Percentiles rank a stretch among this genome's conserved stretches.
phyloP scores from a whole-genome alignment of 805 yeast genomes.

The Trichomonascus vanleenenianus region DNA sequence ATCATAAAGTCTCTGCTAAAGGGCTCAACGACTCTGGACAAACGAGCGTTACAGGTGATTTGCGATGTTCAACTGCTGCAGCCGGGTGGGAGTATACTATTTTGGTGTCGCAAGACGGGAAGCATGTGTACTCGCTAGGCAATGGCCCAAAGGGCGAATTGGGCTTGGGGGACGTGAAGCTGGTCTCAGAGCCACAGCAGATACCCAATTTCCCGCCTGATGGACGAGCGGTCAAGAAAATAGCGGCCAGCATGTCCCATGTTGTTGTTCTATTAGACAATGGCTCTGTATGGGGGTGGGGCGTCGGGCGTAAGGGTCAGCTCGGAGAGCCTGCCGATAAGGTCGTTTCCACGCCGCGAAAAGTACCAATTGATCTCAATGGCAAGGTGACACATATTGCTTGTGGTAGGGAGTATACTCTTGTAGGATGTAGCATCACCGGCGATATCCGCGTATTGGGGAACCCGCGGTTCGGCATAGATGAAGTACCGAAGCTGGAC shows the following conservation, averaged over 20 bases:
- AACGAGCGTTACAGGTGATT: conserved; percentile 30
- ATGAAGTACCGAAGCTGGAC: not conserved
- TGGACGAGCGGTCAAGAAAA: conserved; percentile 10
- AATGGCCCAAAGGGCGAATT: conserved; percentile 67
- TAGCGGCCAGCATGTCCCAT: conserved; percentile 29
- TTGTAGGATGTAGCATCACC: conserved; percentile 22
- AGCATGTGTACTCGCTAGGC: conserved; percentile 47
- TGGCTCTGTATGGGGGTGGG: conserved; percentile 56
- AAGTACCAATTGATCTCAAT: conserved; percentile 1
- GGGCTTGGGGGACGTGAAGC: conserved; percentile 39
- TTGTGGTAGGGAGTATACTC: conserved; percentile 56
- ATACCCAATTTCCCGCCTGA: conserved; percentile 16
- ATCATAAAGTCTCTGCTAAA: conserved; percentile 46
- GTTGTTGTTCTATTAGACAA: conserved; percentile 25
- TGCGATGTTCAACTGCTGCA: conserved; percentile 39
- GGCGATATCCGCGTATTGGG: conserved; percentile 29
- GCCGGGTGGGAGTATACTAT: conserved; percentile 81
- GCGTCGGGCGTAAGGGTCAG: conserved; percentile 58
- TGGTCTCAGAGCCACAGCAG: conserved; percentile 3
- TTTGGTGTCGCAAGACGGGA: conserved; percentile 34
- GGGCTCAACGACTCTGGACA: conserved; percentile 59
- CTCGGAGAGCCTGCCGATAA: conserved; percentile 23
- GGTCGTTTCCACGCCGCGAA: conserved; percentile 3
- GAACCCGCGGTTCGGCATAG: conserved; percentile 24
- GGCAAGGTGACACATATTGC: conserved; percentile 16